Conservation (phyloP, 306 rosid species). For the Fragaria vesca region DNA sequence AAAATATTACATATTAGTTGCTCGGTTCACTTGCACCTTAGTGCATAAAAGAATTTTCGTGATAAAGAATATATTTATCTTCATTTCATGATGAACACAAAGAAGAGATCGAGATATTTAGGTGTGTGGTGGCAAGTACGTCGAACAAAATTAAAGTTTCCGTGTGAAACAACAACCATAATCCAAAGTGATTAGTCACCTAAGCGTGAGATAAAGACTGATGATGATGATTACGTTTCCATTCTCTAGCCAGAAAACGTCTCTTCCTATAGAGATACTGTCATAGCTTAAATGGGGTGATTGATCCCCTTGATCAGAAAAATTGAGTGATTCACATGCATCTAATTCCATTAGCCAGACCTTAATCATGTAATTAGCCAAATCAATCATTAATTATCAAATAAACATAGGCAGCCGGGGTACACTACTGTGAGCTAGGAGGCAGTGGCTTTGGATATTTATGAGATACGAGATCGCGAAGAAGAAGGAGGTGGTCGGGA, state of each 20-base stretch:
- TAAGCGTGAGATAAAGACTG: not conserved
- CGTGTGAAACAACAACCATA: not conserved
- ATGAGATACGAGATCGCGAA: constrained; percentile 17
- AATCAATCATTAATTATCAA: not conserved
- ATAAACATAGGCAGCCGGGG: not conserved
- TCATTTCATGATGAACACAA: not conserved
- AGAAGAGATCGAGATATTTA: not conserved
- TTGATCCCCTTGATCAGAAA: not conserved
- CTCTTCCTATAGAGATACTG: not conserved
- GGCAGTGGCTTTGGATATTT: constrained; percentile 9
- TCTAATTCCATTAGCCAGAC: not conserved
- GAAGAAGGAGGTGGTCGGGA: constrained; percentile 8
- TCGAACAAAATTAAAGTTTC: not conserved
- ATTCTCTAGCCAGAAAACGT: not conserved
- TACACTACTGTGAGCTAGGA: too few relatives aligned
- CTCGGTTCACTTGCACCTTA: too few relatives aligned
- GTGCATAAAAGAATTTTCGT: too few relatives aligned
- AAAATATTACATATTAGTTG: too few relatives aligned
- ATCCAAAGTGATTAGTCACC: constrained; percentile 13
- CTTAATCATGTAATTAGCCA: not conserved
- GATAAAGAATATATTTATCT: not conserved
- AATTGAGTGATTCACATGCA: not conserved
- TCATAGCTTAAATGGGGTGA: not conserved
- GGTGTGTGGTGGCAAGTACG: not conserved
- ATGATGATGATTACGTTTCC: constrained; percentile 8